Conservation (phyloP, 192 early-diverging fungal species). For the Coemansia sp. region DNA sequence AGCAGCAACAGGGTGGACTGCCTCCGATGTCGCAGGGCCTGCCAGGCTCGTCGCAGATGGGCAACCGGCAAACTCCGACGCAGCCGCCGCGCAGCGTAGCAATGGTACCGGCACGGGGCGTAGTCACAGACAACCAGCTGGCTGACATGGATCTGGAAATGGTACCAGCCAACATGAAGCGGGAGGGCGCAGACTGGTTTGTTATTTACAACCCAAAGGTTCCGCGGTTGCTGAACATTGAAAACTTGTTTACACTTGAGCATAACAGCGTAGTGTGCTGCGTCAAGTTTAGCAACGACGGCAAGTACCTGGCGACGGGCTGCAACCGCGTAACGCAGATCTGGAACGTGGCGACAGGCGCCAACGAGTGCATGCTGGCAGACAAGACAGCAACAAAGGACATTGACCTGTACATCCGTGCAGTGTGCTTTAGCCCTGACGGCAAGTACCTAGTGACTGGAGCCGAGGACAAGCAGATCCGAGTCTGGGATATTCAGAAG, state of each 20-base stretch:
- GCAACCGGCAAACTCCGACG: constrained; percentile 44
- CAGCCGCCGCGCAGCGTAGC: constrained; percentile 37
- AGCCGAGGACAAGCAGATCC: constrained; percentile 93
- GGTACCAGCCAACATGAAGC: constrained; percentile 71
- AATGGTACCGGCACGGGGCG: constrained; percentile 24
- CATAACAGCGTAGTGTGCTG: constrained; percentile 93
- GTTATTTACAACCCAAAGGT: constrained; percentile 76
- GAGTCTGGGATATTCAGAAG: constrained; percentile 73
- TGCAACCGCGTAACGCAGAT: constrained; percentile 89
- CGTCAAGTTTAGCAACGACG: constrained; percentile 92
- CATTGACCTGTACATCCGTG: constrained; percentile 92
- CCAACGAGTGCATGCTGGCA: constrained; percentile 72
- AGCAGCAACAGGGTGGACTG: constrained; percentile 14
- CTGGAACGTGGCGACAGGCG: constrained; percentile 79
- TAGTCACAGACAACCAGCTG: constrained; percentile 46
- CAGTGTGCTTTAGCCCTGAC: constrained; percentile 94
- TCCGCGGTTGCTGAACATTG: constrained; percentile 63
- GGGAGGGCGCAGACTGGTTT: constrained; percentile 85
- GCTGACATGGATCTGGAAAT: constrained; percentile 79
- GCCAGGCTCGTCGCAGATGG: constrained; percentile 27
- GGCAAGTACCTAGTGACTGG: constrained; percentile 88
- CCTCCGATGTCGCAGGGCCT: constrained; percentile 15
- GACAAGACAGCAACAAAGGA: constrained; percentile 76
- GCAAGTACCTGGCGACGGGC: constrained; percentile 88
- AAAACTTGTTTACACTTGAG: constrained; percentile 62